Evolutionary conservation across 768 basidiomycete genomes (phyloP), one percentile per base, ranked within the genome.

Genomic region (Phaffia tasmanica): DNA sequence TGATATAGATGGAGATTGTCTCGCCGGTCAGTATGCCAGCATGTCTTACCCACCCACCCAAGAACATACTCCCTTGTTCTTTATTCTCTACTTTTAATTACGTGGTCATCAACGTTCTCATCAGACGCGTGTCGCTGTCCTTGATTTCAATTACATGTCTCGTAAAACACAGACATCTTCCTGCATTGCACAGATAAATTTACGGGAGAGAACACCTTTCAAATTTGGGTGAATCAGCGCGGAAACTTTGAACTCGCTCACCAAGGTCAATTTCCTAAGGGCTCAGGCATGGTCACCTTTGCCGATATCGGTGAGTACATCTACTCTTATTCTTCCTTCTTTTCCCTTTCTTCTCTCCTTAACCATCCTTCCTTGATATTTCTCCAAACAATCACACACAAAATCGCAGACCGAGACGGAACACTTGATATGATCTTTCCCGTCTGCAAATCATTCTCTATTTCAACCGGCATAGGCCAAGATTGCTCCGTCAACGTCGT

Each of bases 371-470:
- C 47, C 61, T 21, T 19, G 27, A 54, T 23, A 27, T 50, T 29
- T 35, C 42, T 66, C 6, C 35, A n/a, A 57, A 21, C 61, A 62
- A 25, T 8, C 63, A 50, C 23, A 3, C 65, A 32, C 69, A 11
- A 19, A 63, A 49, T 59, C 9, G 4, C 63, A 77, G 93, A 98
- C 73, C 85, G 95, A 8, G 95, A 98, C 72, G 95, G 95, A 0
- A 93, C 94, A 0, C 87, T 98, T 42, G 95, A 98, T 75, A 84
- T 98, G 81, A 81, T 99, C 55, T 90, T 97, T 73, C 82, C 89
- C 0, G 87, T 87, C 0, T 99, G 95, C 74, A 77, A 79, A 0
- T 82, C 80, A 2, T 83, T 88, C n/a, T 85, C 87, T 0, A 74
- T 79, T 0, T 79, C 81, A 1, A 83, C 81, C 0, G 91, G 92